A percentile compares a stretch with the other conserved stretches of the same genome.
phyloP scores from a whole-genome alignment of 345 rosid genomes.

The Populus simonii region DNA sequence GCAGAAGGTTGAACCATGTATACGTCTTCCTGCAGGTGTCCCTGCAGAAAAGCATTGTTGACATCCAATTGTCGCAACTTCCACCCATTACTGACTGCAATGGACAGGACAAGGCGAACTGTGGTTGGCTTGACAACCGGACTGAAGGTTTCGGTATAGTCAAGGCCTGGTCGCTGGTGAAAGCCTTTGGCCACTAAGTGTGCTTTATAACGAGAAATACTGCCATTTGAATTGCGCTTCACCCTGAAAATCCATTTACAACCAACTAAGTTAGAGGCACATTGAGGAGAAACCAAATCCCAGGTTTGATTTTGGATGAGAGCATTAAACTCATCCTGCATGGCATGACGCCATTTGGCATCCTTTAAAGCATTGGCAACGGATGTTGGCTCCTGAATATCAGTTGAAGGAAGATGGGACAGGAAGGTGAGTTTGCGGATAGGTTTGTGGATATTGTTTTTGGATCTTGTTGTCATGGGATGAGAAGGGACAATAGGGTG shows the following conservation, averaged over 20 bases:
- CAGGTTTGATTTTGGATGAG: background rate
- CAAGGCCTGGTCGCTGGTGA: background rate
- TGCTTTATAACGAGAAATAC: background rate
- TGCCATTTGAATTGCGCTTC: accelerated
- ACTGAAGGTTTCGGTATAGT: background rate
- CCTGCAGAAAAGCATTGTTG: background rate
- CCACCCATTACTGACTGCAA: background rate
- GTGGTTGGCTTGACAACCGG: background rate
- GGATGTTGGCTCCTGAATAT: no score
- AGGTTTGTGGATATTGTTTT: background rate
- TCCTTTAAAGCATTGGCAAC: no score
- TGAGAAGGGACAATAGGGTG: accelerated
- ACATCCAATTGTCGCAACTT: background rate
- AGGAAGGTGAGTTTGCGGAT: background rate
- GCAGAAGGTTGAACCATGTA: background rate
- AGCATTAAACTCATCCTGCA: no score
- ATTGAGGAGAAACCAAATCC: background rate
- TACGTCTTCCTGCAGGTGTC: background rate
- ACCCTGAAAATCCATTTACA: background rate
- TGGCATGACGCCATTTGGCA: no score
- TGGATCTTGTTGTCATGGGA: background rate
- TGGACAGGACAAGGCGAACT: background rate
- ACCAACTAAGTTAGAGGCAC: background rate
- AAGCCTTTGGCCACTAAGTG: background rate
- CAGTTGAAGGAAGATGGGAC: background rate